A percentile compares a stretch with the other conserved stretches of the same genome.
Conservation (phyloP, 768 basidiomycete species). For the Suillus lakei region DNA sequence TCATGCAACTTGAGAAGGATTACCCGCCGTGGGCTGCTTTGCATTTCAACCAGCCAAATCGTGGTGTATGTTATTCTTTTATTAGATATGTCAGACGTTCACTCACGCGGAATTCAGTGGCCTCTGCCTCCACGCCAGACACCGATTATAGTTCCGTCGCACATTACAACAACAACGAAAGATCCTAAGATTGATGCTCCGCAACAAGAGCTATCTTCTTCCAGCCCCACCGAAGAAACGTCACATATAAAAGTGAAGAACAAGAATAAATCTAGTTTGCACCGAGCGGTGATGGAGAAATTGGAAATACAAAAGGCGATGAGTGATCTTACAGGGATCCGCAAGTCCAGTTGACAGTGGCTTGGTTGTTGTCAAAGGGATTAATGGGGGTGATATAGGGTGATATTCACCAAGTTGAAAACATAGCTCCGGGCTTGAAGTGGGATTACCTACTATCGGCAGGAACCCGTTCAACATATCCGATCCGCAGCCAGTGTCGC, state of each 20-base stretch:
- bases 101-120: constrained; percentile 55
- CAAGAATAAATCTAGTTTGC: constrained; percentile 65
- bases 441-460: background rate
- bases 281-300: constrained; percentile 74
- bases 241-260: constrained; percentile 32
- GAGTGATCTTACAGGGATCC: constrained; percentile 46
- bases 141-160: constrained; percentile 78
- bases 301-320: constrained; percentile 77
- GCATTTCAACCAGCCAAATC: constrained; percentile 86
- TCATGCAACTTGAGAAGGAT: constrained; percentile 76
- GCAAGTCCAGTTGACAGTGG: constrained; percentile 23
- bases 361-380: background rate
- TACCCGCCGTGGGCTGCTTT: constrained; percentile 88
- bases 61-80: constrained; percentile 60
- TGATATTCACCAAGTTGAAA: background rate
- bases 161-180: constrained; percentile 44
- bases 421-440: background rate
- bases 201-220: constrained; percentile 14
- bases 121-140: constrained; percentile 80
- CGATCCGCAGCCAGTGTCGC: background rate
- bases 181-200: constrained; percentile 21
- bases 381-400: background rate
- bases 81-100: background rate
- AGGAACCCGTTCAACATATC: background rate
- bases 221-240: constrained; percentile 17